Base-by-base conservation (phyloP, 345 rosid species). In the Dipteronia dyeriana region DNA sequence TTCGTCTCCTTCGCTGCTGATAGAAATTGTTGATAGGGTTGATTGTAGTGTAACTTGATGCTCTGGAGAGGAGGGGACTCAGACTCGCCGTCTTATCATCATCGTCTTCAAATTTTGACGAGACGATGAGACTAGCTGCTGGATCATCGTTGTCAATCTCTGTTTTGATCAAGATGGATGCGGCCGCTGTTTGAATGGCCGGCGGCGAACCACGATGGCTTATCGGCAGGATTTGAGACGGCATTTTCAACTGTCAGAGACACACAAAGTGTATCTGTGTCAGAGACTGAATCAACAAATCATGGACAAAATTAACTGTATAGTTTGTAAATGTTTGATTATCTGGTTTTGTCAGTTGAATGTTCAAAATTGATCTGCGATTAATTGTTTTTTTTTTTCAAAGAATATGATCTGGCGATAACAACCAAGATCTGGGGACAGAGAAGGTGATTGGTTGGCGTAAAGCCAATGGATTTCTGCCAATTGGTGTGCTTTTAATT, bases 1-100 rank as follows among this genome's bases (percentile, higher is more conserved):
- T 78, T 67, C 94, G 85, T 26, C 91, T 86, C 67, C 94, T 84
- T 60, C 91, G 85, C 73, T 91, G 91, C 72, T 91, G 90, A 66
- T 81, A 68, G 82, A 75, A 65, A 26, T 72, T 73, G 14, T 75
- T 34, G 43, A 34, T 29, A 23, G 77, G 31, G 75, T 69, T 20
- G 26, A 76, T 7, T 63, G 82, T 76, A 75, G 67, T 81, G 81
- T 61, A 89, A 74, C 95, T 91, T 11, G 88, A 69, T 70, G 91
- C 56, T 78, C 93, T 80, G 54, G 91, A 76, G 47, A 92, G 86
- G 62, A 87, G 85, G 74, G 97, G 94, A 75, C 72, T 82, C 64
- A 76, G 94, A 75, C 74, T 82, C 64, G 75, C 77, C 73, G 87
- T 25, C 65, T 75, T 61, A 41, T 70, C 29, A 64, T 86, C 86